A percentile compares a stretch with the other conserved stretches of the same genome.
These are phyloP conservation scores for Auxenochlorella pyrenoidosa DNA, from an alignment of 139 green algal genomes.

Conservation along the genomic window DNA sequence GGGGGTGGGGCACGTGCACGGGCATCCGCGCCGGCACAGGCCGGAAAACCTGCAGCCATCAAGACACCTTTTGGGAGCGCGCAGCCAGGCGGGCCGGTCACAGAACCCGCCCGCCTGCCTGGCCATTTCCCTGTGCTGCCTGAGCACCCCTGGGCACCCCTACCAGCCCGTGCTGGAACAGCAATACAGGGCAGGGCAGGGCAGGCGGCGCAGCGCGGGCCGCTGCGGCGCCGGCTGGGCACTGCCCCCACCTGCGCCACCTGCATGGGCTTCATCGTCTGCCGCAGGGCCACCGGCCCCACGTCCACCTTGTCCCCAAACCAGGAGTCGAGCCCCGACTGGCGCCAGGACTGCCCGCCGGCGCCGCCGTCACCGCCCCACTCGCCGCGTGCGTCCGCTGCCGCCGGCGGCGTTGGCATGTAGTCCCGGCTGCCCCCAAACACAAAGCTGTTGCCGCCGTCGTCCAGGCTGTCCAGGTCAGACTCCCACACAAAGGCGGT, in stretches of 20 bases:
- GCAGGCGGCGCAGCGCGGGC: neutral
- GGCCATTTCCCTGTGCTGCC: too few relatives aligned
- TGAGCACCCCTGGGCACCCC: too few relatives aligned
- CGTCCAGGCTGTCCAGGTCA: neutral
- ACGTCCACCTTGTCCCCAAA: conserved; percentile 53
- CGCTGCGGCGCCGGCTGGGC: neutral
- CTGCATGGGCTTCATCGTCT: neutral
- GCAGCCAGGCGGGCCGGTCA: too few relatives aligned
- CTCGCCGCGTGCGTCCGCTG: neutral
- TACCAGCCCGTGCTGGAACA: too few relatives aligned
- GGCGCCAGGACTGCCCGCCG: conserved; percentile 33
- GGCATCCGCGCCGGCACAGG: too few relatives aligned
- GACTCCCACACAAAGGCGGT: conserved; percentile 37
- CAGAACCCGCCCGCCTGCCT: too few relatives aligned
- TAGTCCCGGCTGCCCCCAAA: neutral
- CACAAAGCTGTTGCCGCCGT: neutral
- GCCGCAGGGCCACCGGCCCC: conserved; percentile 24
- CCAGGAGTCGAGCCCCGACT: conserved; percentile 43
- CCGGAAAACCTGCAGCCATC: too few relatives aligned
- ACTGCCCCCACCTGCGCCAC: neutral
- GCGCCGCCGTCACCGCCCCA: neutral
- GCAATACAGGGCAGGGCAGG: neutral
- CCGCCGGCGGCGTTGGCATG: neutral
- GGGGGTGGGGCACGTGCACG: neutral
- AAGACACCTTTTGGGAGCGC: too few relatives aligned